A percentile compares a stretch with the other conserved stretches of the same genome.
Conservation (phyloP, 2,329 filamentous ascomycete genomes). For the Calonectria naviculata region DNA sequence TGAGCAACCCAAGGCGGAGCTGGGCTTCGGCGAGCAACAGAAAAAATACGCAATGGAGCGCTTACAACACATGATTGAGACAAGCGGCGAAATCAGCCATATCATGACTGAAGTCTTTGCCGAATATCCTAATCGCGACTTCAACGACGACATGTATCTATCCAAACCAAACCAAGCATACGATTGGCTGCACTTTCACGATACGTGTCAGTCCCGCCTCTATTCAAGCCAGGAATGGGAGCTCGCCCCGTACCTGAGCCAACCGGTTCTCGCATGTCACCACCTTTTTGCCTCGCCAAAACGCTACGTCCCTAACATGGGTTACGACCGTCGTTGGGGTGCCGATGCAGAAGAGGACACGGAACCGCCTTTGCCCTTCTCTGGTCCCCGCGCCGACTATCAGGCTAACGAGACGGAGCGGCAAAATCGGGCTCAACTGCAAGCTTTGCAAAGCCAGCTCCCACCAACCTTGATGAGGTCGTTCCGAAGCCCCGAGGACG, state of each 20-base stretch:
- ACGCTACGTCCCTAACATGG: conserved; percentile 54
- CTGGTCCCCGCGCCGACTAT: conserved; percentile 85
- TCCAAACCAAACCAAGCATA: conserved; percentile 89
- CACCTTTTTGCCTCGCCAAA: conserved; percentile 85
- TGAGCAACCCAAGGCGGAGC: conserved; percentile 67
- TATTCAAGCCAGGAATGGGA: conserved; percentile 95
- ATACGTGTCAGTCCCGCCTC: conserved; percentile 81
- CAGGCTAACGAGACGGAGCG: conserved; percentile 84
- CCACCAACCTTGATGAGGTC: conserved; percentile 77
- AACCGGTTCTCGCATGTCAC: conserved; percentile 90
- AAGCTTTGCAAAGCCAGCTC: conserved; percentile 77
- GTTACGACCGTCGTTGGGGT: conserved; percentile 58
- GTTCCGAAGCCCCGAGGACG: conserved; percentile 82
- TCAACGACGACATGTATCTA: conserved; percentile 91
- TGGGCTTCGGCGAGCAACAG: conserved; percentile 78
- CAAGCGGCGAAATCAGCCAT: conserved; percentile 81
- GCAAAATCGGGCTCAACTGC: conserved; percentile 79
- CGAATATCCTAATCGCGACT: conserved; percentile 86
- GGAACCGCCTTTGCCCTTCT: conserved; percentile 75
- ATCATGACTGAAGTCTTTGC: conserved; percentile 87
- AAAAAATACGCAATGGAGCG: conserved; percentile 80
- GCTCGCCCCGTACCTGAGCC: conserved; percentile 85
- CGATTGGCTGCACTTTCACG: conserved; percentile 97
- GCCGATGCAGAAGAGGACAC: conserved; percentile 56
- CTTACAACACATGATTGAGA: conserved; percentile 80